Evolutionary conservation across 768 basidiomycete species (phyloP).

Genomic region (Amanita pseudoporphyria): DNA sequence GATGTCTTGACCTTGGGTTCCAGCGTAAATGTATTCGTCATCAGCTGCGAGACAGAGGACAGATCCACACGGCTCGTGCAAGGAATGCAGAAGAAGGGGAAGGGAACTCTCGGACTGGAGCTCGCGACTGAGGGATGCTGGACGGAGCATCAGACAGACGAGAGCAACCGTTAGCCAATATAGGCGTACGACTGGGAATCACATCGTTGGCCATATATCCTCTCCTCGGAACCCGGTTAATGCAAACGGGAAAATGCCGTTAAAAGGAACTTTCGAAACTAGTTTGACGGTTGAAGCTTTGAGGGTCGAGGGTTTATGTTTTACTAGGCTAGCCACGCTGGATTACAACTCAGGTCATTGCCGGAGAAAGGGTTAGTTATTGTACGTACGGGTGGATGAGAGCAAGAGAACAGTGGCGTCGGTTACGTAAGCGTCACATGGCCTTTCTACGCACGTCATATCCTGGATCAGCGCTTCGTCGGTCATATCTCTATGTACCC

Average conservation of each 20-base stretch:
- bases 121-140: constrained; percentile 54
- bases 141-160: neutral
- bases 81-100: constrained; percentile 54
- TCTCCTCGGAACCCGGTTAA: no score
- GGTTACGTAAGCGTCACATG: neutral
- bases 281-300: no score
- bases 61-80: constrained; percentile 61
- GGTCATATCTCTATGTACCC: constrained; percentile 76
- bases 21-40: constrained; percentile 67
- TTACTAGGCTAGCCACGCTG: no score
- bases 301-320: no score
- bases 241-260: no score
- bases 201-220: neutral
- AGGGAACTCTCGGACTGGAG: constrained; percentile 30
- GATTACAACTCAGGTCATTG: no score
- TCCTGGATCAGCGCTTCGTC: constrained; percentile 23
- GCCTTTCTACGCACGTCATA: neutral
- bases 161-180: neutral
- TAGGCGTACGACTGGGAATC: constrained; percentile 3
- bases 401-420: no score
- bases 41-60: constrained; percentile 71
- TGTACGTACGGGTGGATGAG: no score
- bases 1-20: constrained; percentile 71
- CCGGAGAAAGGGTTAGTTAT: no score
- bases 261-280: no score